These are phyloP conservation scores for Centaurea solstitialis DNA, from an alignment of 129 eudicot genomes.

Conservation along the genomic window DNA sequence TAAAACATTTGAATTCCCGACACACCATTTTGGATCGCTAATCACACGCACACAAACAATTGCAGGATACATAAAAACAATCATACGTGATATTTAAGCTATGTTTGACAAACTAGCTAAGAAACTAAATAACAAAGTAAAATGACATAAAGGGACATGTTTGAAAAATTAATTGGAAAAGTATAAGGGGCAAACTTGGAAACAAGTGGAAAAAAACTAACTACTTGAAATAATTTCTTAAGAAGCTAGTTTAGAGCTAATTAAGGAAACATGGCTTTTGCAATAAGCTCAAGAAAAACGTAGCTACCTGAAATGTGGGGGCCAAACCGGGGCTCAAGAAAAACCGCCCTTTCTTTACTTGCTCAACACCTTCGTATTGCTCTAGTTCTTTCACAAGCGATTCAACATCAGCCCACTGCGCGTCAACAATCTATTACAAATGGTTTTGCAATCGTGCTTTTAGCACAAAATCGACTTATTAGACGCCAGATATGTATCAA, in stretches of 20 bases:
- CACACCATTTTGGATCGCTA: background rate
- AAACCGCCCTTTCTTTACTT: constrained; percentile 78
- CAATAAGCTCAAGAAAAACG: background rate
- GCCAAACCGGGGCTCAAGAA: constrained; percentile 92
- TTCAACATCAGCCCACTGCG: constrained; percentile 86
- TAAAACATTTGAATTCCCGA: background rate
- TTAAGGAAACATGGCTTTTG: background rate
- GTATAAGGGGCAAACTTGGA: background rate
- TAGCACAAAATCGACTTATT: background rate
- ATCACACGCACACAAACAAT: background rate
- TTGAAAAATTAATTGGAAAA: background rate
- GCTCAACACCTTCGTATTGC: constrained; percentile 61
- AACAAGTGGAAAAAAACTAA: background rate
- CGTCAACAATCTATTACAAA: background rate
- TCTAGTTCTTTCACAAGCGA: constrained; percentile 75
- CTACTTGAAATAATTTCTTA: too few relatives aligned
- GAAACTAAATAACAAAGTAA: background rate
- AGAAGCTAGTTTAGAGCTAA: too few relatives aligned
- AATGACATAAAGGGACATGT: background rate
- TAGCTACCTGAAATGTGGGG: constrained; percentile 88
- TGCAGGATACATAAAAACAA: background rate
- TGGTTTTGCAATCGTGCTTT: background rate
- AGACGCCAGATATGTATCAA: too few relatives aligned
- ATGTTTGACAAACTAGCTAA: background rate
- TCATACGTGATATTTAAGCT: background rate